phyloP scores from a whole-genome alignment of 192 early-diverging fungal species.

The Chytriomyces confervae region DNA sequence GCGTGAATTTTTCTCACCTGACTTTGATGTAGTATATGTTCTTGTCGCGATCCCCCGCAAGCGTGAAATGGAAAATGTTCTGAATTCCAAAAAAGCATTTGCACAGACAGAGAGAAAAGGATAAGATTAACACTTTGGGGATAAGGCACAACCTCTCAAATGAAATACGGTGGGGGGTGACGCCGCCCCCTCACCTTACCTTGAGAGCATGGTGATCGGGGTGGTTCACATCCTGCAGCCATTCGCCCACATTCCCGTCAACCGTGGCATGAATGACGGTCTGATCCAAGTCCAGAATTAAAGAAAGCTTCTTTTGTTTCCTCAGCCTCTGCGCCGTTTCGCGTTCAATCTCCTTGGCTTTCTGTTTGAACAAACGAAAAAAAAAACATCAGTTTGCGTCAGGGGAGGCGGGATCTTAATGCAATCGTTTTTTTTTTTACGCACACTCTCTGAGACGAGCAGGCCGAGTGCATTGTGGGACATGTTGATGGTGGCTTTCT shows the following conservation, averaged over 20 bases:
- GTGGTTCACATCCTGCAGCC: slow-evolving; percentile 70
- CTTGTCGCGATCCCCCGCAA: slow-evolving; percentile 57
- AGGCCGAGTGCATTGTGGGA: slow-evolving; percentile 75
- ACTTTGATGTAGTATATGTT: slow-evolving; percentile 81
- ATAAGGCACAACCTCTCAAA: background rate
- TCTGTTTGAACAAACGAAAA: background rate
- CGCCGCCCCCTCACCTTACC: slow-evolving; percentile 19
- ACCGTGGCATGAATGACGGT: slow-evolving; percentile 95
- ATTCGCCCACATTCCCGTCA: slow-evolving; percentile 74
- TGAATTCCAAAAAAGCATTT: slow-evolving; percentile 13
- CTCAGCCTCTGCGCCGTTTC: slow-evolving; percentile 70
- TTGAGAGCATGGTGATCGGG: slow-evolving; percentile 57
- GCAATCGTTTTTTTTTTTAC: background rate
- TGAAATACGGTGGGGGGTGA: background rate
- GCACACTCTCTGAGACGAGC: slow-evolving; percentile 65
- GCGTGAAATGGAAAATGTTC: slow-evolving; percentile 77
- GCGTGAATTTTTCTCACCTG: slow-evolving; percentile 55
- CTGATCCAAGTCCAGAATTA: slow-evolving; percentile 97
- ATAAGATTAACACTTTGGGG: background rate
- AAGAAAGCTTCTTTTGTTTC: slow-evolving; percentile 72
- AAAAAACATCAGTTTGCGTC: too few relatives aligned
- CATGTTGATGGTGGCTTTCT: slow-evolving; percentile 77
- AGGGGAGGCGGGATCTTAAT: too few relatives aligned
- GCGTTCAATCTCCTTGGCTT: slow-evolving; percentile 80
- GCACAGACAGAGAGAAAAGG: background rate